Evolutionary conservation across 2,329 filamentous ascomycete species (phyloP), one percentile per base, ranked within the genome.

Genomic region (Parastagonospora avenae): DNA sequence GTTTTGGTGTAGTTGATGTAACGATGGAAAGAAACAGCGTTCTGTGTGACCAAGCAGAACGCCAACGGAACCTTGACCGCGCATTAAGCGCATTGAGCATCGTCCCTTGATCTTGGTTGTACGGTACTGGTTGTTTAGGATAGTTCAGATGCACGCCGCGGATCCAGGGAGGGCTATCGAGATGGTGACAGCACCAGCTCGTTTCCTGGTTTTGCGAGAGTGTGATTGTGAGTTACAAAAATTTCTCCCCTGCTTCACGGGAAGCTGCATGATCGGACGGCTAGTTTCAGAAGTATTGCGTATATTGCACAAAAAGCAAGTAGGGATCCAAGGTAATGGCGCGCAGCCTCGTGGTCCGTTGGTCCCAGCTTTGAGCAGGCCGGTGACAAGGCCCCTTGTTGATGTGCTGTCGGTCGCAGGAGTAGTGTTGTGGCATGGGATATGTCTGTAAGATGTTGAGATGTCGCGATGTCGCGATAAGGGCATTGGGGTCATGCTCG

Each of bases 1-100:
- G 36, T 64, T 68, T 55, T 54, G 64, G 70, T 55, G 66, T 67
- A 71, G 66, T 59, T 55, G 47, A 69, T 70, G 67, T 68, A 68
- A 71, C 68, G 50, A 67, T 55, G 46, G 54, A 64, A 61, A 57
- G 64, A 55, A 63, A 66, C 63, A 48, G 55, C 64, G 52, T 56
- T 49, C 24, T 67, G 70, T 71, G 57, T 29, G 51, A 71, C 68
- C 40, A 40, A 31, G 30, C 46, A 49, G 44, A 54, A 45, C 43
- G 54, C 56, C 54, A 59, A 58, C 59, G 57, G 54, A 43, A 59
- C 48, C 42, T 52, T 43, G 46, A 59, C 37, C 45, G 50, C 39
- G 52, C 50, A 52, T 54, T 39, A 47, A 50, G 50, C 39, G 52
- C 50, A 52, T 54, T 39, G 48, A 50, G 50, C 42, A 62, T 43